Base-by-base conservation (phyloP, 139 green algal species). In the Medakamo hakoo region DNA sequence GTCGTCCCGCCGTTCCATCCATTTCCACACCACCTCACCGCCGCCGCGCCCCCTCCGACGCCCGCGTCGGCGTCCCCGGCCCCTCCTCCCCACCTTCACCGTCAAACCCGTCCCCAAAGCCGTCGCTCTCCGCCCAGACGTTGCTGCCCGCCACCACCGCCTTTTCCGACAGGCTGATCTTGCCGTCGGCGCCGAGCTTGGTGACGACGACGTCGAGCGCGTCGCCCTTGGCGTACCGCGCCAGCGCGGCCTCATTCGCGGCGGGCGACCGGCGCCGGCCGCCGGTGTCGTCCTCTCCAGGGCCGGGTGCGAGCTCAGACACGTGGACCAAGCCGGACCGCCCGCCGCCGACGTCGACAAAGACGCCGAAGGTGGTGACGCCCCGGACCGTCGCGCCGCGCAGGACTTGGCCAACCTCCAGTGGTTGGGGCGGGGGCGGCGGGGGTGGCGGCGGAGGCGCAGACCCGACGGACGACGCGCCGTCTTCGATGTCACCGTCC, bases 281-380 rank as follows among this genome's bases (percentile, higher is more conserved):
- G n/a, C n/a, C n/a, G n/a, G n/a, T n/a, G n/a, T n/a, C n/a, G 40
- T 52, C 40, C 9, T 16, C 9, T 16, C 9, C 9, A 16, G 9
- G 40, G 40, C 9, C 9, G 40, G 40, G 40, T 9, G 63, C 68
- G 57, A 89, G 68, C 76, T 89, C 76, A n/a, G 57, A 73, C 4
- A 86, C 32, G 63, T 84, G 79, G 20, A 85, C 76, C 32, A 89
- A 64, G 25, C 79, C 82, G 20, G 79, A 69, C 23, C 74, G 49
- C 26, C 84, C 85, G 0, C 74, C 74, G 24, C 70, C 63, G 2
- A 82, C 49, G 52, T 83, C 72, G 59, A 83, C 80, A 62, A 86
- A 78, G 24, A 67, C 74, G 21, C 80, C 76, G 69, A 82, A 82
- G 23, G 65, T 59, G 9, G 68, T 25, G 24, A 74, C 59, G 3